Percentiles rank a stretch among this genome's conserved stretches.
phyloP scores from a whole-genome alignment of 441 rosid genomes.

The Arabidopsis hybrid region DNA sequence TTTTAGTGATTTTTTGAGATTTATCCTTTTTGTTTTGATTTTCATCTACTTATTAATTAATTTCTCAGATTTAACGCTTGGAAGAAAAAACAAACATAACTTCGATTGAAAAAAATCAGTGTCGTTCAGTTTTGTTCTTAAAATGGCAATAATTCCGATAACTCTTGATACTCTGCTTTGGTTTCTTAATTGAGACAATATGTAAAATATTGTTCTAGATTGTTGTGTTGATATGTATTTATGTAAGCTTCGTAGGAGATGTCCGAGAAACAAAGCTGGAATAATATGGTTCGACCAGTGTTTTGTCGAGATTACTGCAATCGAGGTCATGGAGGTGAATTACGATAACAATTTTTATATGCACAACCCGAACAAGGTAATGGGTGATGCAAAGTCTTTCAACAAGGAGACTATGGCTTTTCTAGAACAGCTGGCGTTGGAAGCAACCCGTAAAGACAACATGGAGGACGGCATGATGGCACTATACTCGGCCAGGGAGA shows the following conservation, averaged over 20 bases:
- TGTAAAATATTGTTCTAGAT: background rate
- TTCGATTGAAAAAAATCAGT: no score
- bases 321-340: background rate
- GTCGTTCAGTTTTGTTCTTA: no score
- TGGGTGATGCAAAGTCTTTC: background rate
- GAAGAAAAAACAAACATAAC: background rate
- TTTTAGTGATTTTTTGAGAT: no score
- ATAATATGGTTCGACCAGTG: constrained; percentile 19
- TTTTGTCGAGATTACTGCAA: background rate
- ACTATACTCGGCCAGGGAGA: background rate
- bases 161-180: background rate
- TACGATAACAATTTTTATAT: constrained; percentile 3
- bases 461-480: background rate
- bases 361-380: background rate
- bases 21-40: no score
- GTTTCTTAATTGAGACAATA: background rate
- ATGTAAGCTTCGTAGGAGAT: constrained; percentile 12
- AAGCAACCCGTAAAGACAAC: constrained; percentile 1
- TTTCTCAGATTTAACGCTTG: background rate
- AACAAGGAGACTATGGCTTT: background rate
- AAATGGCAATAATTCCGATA: background rate
- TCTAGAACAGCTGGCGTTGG: background rate
- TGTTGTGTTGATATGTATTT: background rate
- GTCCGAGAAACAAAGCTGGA: background rate
- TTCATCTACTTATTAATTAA: no score